Percentiles rank a stretch among this genome's conserved stretches.
phyloP scores from a whole-genome alignment of 2,329 filamentous ascomycete genomes.

The Thelonectria olida region DNA sequence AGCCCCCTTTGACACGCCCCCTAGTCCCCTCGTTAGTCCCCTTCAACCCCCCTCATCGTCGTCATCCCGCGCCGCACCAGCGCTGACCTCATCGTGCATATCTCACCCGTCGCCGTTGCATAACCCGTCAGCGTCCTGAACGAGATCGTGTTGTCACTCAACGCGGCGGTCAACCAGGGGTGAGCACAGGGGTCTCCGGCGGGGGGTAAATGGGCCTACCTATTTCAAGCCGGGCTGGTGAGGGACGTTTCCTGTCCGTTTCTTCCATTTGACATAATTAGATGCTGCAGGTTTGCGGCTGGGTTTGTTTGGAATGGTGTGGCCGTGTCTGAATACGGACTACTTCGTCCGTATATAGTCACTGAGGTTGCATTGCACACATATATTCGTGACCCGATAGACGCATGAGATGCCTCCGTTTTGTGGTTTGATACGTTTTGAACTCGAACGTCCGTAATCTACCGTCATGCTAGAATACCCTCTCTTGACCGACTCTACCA shows the following conservation, averaged over 20 bases:
- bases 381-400: not conserved
- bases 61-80: slow-evolving; percentile 34
- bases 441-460: not conserved
- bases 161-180: not conserved
- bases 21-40: not conserved
- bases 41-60: slow-evolving; percentile 17
- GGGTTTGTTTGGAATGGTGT: not conserved
- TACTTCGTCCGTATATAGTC: not conserved
- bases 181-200: not conserved
- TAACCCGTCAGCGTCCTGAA: not conserved
- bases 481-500: not conserved
- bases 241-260: not conserved
- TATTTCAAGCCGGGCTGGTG: not conserved
- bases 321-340: not conserved
- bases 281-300: not conserved
- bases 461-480: not conserved
- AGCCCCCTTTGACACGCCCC: not conserved
- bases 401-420: not conserved
- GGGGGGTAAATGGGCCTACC: not conserved
- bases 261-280: not conserved
- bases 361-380: not conserved
- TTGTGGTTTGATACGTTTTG: not conserved
- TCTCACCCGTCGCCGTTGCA: not conserved
- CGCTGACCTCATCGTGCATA: slow-evolving; percentile 44
- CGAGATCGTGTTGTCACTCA: not conserved